Base-by-base conservation (phyloP, 23 red algal species). In the Pyropia yezoensis region DNA sequence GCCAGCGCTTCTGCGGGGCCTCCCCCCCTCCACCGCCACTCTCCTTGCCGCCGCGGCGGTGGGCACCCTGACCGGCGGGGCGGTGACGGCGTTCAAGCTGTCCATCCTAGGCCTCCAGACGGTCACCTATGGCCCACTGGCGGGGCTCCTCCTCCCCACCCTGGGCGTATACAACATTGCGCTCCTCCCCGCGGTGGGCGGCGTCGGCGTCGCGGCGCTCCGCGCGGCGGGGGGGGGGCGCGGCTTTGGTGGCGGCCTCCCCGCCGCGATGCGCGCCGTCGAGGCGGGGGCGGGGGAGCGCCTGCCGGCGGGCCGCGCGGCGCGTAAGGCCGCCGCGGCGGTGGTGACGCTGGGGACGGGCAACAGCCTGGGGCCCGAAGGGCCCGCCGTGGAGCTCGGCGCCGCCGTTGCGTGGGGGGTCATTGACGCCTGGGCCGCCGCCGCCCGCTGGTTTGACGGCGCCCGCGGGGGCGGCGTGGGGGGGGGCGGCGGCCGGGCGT, bases 321-420 rank as follows among this genome's bases (percentile, higher is more conserved):
- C 67, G 26, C 52, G 50, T 1, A 83, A 83, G 56, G 54, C 61
- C 14, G 20, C 39, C 18, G 79, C 79, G 21, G 67, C 79, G 29
- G 68, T 83, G 2, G 55, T 59, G 47, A 83, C 79, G 14, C 50
- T 83, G 3, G 79, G 79, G 52, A 65, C 66, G 22, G 79, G 79
- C 17, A 64, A 54, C 56, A 67, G 58, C 19, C 61, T 83, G 21
- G 79, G 79, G 0, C 79, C 79, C 26, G 79, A 83, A 18, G 65
- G 69, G 14, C 67, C 67, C 5, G 33, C 79, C 1, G 79, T 83
- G 8, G 79, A 83, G 21, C 60, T 83, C 33, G 79, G 79, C 26
- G 67, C 79, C 17, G 29, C 69, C 12, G 52, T 83, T 12, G 50
- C 67, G 49, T 47, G 39, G 39, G 39, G 6, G 4, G 39, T 47